Evolutionary conservation across 768 basidiomycete species (phyloP), one percentile per base, ranked within the genome.

Genomic region (Tricholoma bakamatsutake): DNA sequence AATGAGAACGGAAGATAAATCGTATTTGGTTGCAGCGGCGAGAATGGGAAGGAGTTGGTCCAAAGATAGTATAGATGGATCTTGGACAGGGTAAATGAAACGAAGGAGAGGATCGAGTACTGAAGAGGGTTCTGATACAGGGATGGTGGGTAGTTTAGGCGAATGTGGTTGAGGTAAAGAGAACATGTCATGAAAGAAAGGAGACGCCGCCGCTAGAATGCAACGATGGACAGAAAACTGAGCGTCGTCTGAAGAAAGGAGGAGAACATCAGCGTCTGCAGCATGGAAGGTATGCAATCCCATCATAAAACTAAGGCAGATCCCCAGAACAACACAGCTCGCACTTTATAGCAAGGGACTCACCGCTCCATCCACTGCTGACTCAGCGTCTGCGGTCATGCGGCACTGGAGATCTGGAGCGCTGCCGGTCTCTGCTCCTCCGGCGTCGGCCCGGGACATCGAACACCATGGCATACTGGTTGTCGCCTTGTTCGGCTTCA

Each of bases 381-480:
- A n/a, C n/a, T n/a, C n/a, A n/a, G n/a, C n/a, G 18, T 52, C 66
- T 62, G 11, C 43, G 53, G 45, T 56, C 55, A 24, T 3, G 21
- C 21, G 2, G 21, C 21, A 24, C 21, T 18, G 74, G 78, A 9
- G 76, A 75, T 50, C 68, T 66, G 6, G 74, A 75, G 17, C 75
- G 73, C 52, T 71, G 69, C 11, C 62, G 66, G 63, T 55, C 64
- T 55, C 40, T 74, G 62, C 67, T 59, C 3, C 62, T 49, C 10
- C 63, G 62, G 45, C 73, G 78, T 24, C 74, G 73, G n/a, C n/a
- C n/a, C n/a, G 77, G 74, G n/a, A 86, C 76, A 57, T 95, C 92
- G 67, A 95, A 94, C 24, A 94, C 88, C 87, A 94, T 85, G 18
- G 82, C 83, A 65, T 93, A 57, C 83, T 84, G 50, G 77, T 72